Evolutionary conservation across 768 basidiomycete genomes (phyloP).

Genomic region (Epithele typhae): DNA sequence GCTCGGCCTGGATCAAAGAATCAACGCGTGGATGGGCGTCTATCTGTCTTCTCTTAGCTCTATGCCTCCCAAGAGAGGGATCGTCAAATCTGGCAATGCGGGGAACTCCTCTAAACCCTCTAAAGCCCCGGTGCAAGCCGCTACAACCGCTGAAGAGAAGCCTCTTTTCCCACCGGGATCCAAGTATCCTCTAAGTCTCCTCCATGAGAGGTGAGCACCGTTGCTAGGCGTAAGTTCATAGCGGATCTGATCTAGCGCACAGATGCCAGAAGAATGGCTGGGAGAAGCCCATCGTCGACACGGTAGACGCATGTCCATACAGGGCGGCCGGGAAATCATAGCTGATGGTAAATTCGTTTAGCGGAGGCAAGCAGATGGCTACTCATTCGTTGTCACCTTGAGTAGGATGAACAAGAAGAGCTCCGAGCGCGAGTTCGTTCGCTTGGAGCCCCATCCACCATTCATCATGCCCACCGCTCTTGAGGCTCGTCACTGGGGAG

Average conservation of each 20-base stretch:
- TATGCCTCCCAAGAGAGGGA: slow-evolving; percentile 71
- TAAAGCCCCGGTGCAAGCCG: slow-evolving; percentile 11
- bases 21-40: slow-evolving; percentile 3
- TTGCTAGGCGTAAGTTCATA: too few relatives aligned
- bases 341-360: slow-evolving; percentile 21
- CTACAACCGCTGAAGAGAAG: slow-evolving; percentile 34
- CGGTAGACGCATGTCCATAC: slow-evolving; percentile 37
- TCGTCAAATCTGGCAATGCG: slow-evolving; percentile 87
- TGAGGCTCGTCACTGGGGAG: slow-evolving; percentile 90
- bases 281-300: slow-evolving; percentile 80
- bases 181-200: slow-evolving; percentile 75
- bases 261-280: slow-evolving; percentile 89
- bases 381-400: slow-evolving; percentile 67
- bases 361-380: slow-evolving; percentile 46
- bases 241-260: background rate
- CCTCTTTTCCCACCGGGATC: slow-evolving; percentile 80
- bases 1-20: background rate
- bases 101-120: slow-evolving; percentile 71
- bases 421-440: slow-evolving; percentile 61
- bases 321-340: background rate
- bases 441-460: slow-evolving; percentile 70
- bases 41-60: background rate
- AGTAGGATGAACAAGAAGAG: slow-evolving; percentile 65
- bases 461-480: slow-evolving; percentile 60
- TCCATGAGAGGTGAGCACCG: slow-evolving; percentile 64